Evolutionary conservation across 148 eudicot species (phyloP), one percentile per base, ranked within the genome.

Genomic region (Polygonum maritimum): DNA sequence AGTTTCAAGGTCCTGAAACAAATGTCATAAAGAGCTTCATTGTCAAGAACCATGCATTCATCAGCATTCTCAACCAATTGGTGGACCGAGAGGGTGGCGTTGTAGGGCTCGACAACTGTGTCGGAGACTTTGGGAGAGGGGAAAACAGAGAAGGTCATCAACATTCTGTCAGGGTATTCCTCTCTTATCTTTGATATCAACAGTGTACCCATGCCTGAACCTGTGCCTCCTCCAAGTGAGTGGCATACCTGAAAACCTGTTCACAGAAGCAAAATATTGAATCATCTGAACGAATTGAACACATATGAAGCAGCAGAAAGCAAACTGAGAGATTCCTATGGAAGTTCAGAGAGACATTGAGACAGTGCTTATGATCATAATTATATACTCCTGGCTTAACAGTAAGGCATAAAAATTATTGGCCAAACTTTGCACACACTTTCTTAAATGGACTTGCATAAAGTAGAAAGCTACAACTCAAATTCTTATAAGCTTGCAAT

Each of bases 181-280:
- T 90, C 95, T 78, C 92, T 83, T 72, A 91, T 83, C 86, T 91
- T 91, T 7, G 96, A 91, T 36, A 91, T 91, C 86, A 91, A 79
- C 14, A 91, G 84, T 49, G 96, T 91, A 4, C 96, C 96, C 96
- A 91, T 91, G 12, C 96, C 96, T 0, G 96, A 91, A 77, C 96
- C 96, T 15, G 96, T 91, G 74, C 96, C 96, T 1, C 96, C 95
- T 83, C 95, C 95, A 51, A 90, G 89, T 5, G 95, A 90, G 74
- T 90, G 95, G 74, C 92, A 90, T 16, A 91, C 91, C 81, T 91
- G 92, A 36, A 90, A 90, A 77, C 95, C 95, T 90, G 90, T 18
- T 67, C n/a, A n/a, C 40, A 14, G 38, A 36, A 67, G 6, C n/a
- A 16, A 38, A 41, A 41, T 36, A 67, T 9, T 36, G 3, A 67